Conservation (phyloP, 2,329 filamentous ascomycete species). For the Ambrosiella xylebori region DNA sequence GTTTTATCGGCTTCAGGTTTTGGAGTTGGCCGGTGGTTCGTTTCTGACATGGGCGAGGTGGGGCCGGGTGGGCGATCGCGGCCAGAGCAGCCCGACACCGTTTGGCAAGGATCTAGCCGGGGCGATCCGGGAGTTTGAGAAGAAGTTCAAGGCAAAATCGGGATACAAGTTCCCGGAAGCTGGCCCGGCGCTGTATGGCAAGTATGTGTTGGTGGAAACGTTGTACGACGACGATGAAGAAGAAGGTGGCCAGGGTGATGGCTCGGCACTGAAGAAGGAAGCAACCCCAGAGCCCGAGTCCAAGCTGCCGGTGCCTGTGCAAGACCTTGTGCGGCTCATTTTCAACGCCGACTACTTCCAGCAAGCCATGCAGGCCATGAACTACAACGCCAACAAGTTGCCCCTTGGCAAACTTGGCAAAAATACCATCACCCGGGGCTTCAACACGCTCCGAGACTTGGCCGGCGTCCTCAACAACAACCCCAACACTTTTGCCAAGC, state of each 20-base stretch:
- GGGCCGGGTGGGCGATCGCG: constrained; percentile 55
- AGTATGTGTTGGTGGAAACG: constrained; percentile 68
- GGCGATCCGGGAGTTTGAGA: constrained; percentile 35
- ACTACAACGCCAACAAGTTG: constrained; percentile 60
- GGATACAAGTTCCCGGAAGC: constrained; percentile 39
- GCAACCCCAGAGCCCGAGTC: constrained; percentile 20
- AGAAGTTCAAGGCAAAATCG: constrained; percentile 46
- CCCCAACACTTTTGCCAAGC: constrained; percentile 26
- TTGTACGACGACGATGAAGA: constrained; percentile 57
- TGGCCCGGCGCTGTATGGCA: constrained; percentile 40
- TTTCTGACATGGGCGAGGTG: constrained; percentile 50
- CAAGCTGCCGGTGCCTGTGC: constrained; percentile 37
- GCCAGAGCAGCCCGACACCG: constrained; percentile 29
- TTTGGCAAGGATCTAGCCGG: constrained; percentile 22
- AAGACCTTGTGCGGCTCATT: constrained; percentile 60
- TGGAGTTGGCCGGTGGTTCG: constrained; percentile 4
- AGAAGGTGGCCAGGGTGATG: constrained; percentile 22
- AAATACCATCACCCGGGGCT: constrained; percentile 56
- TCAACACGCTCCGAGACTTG: constrained; percentile 59
- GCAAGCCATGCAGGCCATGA: constrained; percentile 45
- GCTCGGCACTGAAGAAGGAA: constrained; percentile 21
- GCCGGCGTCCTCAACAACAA: constrained; percentile 45
- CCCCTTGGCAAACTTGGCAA: constrained; percentile 76
- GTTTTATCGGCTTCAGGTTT: constrained; percentile 57
- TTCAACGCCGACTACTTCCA: constrained; percentile 64